These are phyloP conservation scores for Ceratobasidium sp. DNA, from an alignment of 1,284 basidiomycete species.

Conservation along the genomic window DNA sequence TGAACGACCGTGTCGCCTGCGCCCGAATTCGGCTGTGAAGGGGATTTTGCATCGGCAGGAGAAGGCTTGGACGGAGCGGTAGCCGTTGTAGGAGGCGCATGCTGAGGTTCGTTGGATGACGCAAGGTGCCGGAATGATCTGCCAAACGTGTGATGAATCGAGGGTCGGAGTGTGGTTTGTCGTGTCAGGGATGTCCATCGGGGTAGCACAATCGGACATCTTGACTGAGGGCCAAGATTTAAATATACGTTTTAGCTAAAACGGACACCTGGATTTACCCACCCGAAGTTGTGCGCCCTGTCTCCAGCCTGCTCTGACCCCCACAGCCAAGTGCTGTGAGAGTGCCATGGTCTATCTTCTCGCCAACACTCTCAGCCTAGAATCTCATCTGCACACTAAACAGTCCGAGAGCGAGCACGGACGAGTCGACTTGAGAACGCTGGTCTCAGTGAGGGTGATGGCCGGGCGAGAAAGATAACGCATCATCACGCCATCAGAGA, in stretches of 20 bases:
- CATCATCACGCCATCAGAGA: not conserved
- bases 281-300: constrained; percentile 11
- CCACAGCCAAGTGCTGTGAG: constrained; percentile 34
- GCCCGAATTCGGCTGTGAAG: not conserved
- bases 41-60: constrained; percentile 35
- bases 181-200: constrained; percentile 12
- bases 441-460: not conserved
- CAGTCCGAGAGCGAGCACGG: not conserved
- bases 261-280: too few relatives aligned
- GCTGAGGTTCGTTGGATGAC: not conserved
- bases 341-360: constrained; percentile 17
- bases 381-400: not conserved
- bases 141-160: not conserved
- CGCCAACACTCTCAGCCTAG: not conserved
- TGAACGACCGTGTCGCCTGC: constrained; percentile 41
- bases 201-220: not conserved
- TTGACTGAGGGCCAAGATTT: not conserved
- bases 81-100: too few relatives aligned
- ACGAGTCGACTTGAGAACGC: not conserved
- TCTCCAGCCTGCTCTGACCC: constrained; percentile 15
- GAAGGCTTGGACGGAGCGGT: not conserved
- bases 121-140: constrained; percentile 3
- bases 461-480: constrained; percentile 13
- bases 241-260: not conserved
- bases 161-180: not conserved